These are phyloP conservation scores for Seiridium unicorne DNA, from an alignment of 2,329 filamentous ascomycete species.

Conservation along the genomic window DNA sequence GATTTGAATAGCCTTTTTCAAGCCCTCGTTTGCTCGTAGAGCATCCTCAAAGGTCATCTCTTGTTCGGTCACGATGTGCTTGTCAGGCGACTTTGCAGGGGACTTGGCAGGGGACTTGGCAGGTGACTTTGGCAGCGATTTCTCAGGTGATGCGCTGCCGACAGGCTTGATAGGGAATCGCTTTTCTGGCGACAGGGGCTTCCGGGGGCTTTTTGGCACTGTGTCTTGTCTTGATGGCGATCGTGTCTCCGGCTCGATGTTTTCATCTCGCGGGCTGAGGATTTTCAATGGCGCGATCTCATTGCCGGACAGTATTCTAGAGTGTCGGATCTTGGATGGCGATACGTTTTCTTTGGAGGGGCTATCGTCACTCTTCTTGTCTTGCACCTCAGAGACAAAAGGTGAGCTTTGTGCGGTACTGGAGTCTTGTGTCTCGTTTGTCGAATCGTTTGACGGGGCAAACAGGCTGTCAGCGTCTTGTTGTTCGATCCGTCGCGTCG, in stretches of 20 bases:
- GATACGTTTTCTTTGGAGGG: conserved; percentile 43
- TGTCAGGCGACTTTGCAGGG: conserved; percentile 14
- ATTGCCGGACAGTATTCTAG: conserved; percentile 55
- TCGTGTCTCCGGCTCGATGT: conserved; percentile 19
- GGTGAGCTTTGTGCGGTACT: conserved; percentile 11
- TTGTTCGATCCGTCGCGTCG: conserved; percentile 21
- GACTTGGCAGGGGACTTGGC: conserved; percentile 11
- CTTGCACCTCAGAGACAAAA: conserved; percentile 13
- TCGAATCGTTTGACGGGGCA: not conserved
- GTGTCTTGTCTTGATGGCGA: not conserved
- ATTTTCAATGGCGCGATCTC: conserved; percentile 60
- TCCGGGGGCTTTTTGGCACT: conserved; percentile 38
- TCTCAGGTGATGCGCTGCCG: conserved; percentile 39
- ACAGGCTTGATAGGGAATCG: conserved; percentile 19
- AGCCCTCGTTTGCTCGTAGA: conserved; percentile 52
- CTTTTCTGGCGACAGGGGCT: conserved; percentile 46
- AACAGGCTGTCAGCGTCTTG: conserved; percentile 12
- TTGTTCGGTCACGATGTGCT: conserved; percentile 16
- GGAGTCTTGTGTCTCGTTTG: not conserved
- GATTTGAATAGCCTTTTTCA: conserved; percentile 60
- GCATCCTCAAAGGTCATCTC: conserved; percentile 51
- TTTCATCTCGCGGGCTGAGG: conserved; percentile 30
- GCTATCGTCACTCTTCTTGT: conserved; percentile 3
- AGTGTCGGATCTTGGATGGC: conserved; percentile 47
- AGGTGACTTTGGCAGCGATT: conserved; percentile 49